These are phyloP conservation scores for Pyrenophora seminiperda DNA, from an alignment of 2,329 filamentous ascomycete species.

Conservation along the genomic window DNA sequence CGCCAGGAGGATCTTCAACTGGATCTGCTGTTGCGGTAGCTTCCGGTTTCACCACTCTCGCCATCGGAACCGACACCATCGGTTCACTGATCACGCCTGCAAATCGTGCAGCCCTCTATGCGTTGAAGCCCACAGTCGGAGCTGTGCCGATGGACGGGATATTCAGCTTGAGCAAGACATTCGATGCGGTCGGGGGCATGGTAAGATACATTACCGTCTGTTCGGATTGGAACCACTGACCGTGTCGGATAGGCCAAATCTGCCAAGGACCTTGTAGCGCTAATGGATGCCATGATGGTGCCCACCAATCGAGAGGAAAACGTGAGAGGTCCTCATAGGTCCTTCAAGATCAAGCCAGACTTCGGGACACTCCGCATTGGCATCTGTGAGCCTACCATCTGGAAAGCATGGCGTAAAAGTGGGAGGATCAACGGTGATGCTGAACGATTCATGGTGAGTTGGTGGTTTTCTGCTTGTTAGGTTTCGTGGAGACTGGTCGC, in stretches of 20 bases:
- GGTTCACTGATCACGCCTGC: slow-evolving; percentile 50
- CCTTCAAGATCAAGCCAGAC: slow-evolving; percentile 41
- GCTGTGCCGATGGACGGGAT: slow-evolving; percentile 46
- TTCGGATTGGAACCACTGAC: slow-evolving; percentile 4
- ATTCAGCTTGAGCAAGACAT: slow-evolving; percentile 42
- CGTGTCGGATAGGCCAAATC: slow-evolving; percentile 35
- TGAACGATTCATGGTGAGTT: slow-evolving; percentile 46
- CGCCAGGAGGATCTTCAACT: slow-evolving; percentile 44
- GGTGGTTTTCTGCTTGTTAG: slow-evolving; percentile 2
- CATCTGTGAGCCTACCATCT: slow-evolving; percentile 45
- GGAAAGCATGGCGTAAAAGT: slow-evolving; percentile 43
- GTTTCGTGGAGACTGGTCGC: not conserved
- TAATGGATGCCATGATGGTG: slow-evolving; percentile 40
- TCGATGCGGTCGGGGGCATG: slow-evolving; percentile 44
- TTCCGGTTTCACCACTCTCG: slow-evolving; percentile 49
- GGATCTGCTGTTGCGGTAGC: slow-evolving; percentile 49
- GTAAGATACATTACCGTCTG: slow-evolving; percentile 16
- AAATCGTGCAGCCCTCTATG: slow-evolving; percentile 48
- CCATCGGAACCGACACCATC: slow-evolving; percentile 49
- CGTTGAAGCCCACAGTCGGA: slow-evolving; percentile 47
- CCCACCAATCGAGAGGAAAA: slow-evolving; percentile 37
- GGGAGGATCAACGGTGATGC: slow-evolving; percentile 44
- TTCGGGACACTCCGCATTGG: slow-evolving; percentile 42
- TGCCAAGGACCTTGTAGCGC: slow-evolving; percentile 43
- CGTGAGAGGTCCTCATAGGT: slow-evolving; percentile 26